Conservation (phyloP, 768 basidiomycete genomes). For the Suillus paluster region DNA sequence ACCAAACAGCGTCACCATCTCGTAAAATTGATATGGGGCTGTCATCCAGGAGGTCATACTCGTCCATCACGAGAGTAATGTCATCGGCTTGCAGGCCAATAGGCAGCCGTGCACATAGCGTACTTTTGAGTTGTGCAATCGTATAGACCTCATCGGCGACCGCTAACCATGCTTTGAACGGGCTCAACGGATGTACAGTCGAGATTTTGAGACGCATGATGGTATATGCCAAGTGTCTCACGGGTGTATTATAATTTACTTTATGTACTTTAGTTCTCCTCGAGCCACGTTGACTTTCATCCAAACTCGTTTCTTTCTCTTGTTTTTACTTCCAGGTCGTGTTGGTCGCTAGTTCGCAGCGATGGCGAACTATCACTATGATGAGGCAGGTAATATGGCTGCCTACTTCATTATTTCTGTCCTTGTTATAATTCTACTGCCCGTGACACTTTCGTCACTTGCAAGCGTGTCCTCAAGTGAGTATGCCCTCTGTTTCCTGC, state of each 20-base stretch:
- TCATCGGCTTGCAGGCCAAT: neutral
- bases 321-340: too few relatives aligned
- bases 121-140: conserved; percentile 22
- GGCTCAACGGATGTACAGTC: conserved; percentile 50
- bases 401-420: conserved; percentile 92
- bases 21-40: conserved; percentile 29
- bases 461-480: conserved; percentile 45
- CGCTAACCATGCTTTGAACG: conserved; percentile 57
- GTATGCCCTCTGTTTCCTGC: conserved; percentile 23
- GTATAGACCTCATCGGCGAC: conserved; percentile 19
- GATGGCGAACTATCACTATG: conserved; percentile 86
- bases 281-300: conserved; percentile 16
- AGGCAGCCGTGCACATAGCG: conserved; percentile 21
- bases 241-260: conserved; percentile 11
- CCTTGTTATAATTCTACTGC: conserved; percentile 81
- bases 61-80: conserved; percentile 28
- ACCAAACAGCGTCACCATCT: conserved; percentile 35
- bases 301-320: conserved; percentile 5
- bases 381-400: conserved; percentile 86
- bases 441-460: conserved; percentile 65
- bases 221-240: conserved; percentile 5
- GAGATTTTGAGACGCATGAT: conserved; percentile 58
- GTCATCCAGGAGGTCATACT: conserved; percentile 31
- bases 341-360: conserved; percentile 21
- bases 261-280: neutral